phyloP scores from a whole-genome alignment of 345 rosid species.

The Alliaria petiolata region DNA sequence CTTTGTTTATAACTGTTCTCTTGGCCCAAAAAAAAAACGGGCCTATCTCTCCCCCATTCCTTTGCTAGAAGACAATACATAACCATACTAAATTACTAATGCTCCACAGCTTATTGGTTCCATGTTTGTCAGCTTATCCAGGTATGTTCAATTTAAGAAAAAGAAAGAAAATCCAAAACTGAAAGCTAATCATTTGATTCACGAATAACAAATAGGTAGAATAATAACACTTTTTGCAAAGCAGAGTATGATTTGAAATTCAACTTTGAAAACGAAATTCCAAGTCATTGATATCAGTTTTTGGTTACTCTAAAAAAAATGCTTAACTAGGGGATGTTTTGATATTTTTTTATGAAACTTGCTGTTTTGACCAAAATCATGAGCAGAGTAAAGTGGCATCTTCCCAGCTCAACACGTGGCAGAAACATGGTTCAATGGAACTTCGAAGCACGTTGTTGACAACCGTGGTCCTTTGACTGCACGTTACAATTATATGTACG shows the following conservation, averaged over 20 bases:
- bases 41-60: neutral
- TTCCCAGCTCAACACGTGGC: slow-evolving; percentile 7
- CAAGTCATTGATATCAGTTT: no score
- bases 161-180: neutral
- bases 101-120: no score
- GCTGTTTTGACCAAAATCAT: slow-evolving; percentile 11
- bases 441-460: slow-evolving; percentile 1
- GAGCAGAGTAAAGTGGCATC: neutral
- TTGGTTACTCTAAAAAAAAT: no score
- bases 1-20: neutral
- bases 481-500: slow-evolving; percentile 13
- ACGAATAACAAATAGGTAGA: no score
- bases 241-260: no score
- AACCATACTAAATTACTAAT: no score
- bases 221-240: neutral
- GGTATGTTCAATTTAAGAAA: neutral
- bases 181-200: neutral
- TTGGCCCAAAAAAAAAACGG: neutral
- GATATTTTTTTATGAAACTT: neutral
- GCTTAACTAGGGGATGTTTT: neutral
- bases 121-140: neutral
- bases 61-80: neutral
- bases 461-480: slow-evolving; percentile 27
- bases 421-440: slow-evolving; percentile 12
- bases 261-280: neutral